Percentiles rank a stretch among this genome's conserved stretches.
Conservation (phyloP, 1,284 basidiomycete species). For the Ganoderma lucidum region DNA sequence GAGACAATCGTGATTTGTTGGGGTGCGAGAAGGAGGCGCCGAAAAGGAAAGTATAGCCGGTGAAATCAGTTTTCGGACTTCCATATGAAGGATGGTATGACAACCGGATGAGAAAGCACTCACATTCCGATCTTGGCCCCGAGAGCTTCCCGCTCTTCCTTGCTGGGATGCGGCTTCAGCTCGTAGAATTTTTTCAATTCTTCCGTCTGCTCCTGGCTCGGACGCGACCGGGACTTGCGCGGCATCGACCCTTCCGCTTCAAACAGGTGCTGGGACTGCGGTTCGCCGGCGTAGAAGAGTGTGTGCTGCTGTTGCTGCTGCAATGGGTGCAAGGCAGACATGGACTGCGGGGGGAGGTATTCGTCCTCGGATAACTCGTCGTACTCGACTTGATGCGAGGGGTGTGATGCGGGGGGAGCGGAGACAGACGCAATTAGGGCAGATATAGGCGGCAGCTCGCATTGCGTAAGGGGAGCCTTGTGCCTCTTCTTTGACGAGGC, state of each 20-base stretch:
- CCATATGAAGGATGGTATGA: slow-evolving; percentile 28
- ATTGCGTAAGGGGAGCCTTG: slow-evolving; percentile 38
- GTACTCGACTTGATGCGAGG: slow-evolving; percentile 42
- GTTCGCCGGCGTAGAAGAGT: slow-evolving; percentile 54
- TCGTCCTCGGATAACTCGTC: slow-evolving; percentile 57
- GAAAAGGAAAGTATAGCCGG: slow-evolving; percentile 23
- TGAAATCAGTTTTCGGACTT: slow-evolving; percentile 29
- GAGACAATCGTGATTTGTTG: slow-evolving; percentile 33
- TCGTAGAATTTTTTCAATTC: slow-evolving; percentile 71
- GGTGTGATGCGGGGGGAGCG: slow-evolving; percentile 42
- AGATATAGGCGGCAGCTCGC: slow-evolving; percentile 53
- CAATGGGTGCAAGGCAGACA: slow-evolving; percentile 33
- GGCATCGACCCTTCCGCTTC: slow-evolving; percentile 54
- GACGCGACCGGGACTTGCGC: slow-evolving; percentile 65
- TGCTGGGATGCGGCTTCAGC: slow-evolving; percentile 67
- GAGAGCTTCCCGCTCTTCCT: slow-evolving; percentile 68
- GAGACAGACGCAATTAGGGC: slow-evolving; percentile 52
- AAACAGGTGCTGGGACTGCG: slow-evolving; percentile 56
- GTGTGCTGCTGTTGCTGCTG: slow-evolving; percentile 42
- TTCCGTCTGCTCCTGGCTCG: slow-evolving; percentile 69
- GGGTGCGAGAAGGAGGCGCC: slow-evolving; percentile 19
- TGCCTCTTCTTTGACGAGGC: slow-evolving; percentile 79
- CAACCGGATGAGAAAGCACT: slow-evolving; percentile 42
- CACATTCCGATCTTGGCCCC: slow-evolving; percentile 77
- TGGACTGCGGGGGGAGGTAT: slow-evolving; percentile 4